Conservation (phyloP, 805 yeast species). For the Yamadazyma endophytica region DNA sequence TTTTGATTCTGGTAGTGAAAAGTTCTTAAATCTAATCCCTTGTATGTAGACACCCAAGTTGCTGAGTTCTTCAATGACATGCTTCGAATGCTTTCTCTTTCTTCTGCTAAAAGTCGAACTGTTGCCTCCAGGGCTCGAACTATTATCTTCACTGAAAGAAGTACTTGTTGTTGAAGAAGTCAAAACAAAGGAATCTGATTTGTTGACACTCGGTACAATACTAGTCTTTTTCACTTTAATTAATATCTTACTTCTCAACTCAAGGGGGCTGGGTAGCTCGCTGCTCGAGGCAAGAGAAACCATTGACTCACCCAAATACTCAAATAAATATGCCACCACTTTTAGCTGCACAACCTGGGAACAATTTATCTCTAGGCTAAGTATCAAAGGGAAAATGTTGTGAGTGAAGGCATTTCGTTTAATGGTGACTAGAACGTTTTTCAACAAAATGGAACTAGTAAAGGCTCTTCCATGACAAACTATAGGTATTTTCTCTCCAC, state of each 20-base stretch:
- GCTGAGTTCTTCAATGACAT: conserved; percentile 43
- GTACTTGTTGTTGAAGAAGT: conserved; percentile 24
- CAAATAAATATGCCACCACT: conserved; percentile 49
- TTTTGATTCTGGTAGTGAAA: conserved; percentile 83
- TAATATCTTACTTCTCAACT: conserved; percentile 65
- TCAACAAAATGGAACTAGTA: conserved; percentile 67
- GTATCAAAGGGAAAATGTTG: conserved; percentile 77
- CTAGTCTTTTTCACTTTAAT: conserved; percentile 71
- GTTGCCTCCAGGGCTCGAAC: conserved; percentile 7
- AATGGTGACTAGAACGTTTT: conserved; percentile 67
- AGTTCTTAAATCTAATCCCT: conserved; percentile 76
- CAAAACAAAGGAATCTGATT: conserved; percentile 3
- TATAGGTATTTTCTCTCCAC: conserved; percentile 54
- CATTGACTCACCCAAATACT: conserved; percentile 57
- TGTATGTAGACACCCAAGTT: conserved; percentile 66
- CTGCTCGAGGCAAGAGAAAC: conserved; percentile 34
- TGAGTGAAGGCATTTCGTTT: conserved; percentile 85
- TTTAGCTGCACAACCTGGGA: conserved; percentile 59
- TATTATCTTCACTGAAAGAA: conserved; percentile 39
- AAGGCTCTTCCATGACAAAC: conserved; percentile 89
- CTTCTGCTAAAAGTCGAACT: conserved; percentile 15
- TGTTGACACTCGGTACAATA: neutral
- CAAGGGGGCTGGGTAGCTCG: conserved; percentile 67
- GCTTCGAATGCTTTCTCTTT: conserved; percentile 15
- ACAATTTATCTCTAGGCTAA: conserved; percentile 86